Conservation (phyloP, 805 yeast genomes). For the Candida takata region DNA sequence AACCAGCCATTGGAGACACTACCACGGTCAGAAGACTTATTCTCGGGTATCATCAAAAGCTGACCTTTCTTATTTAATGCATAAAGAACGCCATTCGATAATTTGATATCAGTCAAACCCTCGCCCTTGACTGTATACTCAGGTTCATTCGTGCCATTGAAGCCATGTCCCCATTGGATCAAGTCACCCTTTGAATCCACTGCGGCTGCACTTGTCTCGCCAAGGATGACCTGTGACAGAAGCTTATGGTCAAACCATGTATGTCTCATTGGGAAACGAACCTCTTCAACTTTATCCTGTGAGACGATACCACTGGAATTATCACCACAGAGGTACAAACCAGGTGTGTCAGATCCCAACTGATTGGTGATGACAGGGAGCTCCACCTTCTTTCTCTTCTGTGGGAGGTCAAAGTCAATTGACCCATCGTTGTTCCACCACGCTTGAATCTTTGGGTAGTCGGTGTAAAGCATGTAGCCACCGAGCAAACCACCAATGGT, state of each 20-base stretch:
- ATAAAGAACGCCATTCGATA: conserved; percentile 51
- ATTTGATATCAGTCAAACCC: conserved; percentile 34
- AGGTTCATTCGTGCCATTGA: conserved; percentile 26
- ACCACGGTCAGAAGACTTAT: conserved; percentile 4
- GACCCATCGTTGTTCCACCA: conserved; percentile 26
- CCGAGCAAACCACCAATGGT: conserved; percentile 15
- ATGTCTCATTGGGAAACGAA: conserved; percentile 52
- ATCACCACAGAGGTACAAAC: conserved; percentile 61
- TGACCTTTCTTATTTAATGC: conserved; percentile 33
- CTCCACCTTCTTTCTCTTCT: conserved; percentile 18
- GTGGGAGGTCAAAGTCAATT: conserved; percentile 16
- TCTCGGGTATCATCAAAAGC: conserved; percentile 29
- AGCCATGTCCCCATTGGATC: conserved; percentile 59
- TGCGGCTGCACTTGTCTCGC: conserved; percentile 39
- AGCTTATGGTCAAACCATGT: conserved; percentile 55
- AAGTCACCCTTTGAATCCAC: conserved; percentile 65
- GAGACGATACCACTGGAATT: conserved; percentile 34
- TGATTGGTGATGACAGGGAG: conserved; percentile 27
- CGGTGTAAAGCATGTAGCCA: conserved; percentile 6
- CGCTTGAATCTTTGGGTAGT: conserved; percentile 25
- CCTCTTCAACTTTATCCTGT: conserved; percentile 24
- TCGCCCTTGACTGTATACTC: conserved; percentile 39
- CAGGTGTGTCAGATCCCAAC: conserved; percentile 39
- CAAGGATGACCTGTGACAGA: conserved; percentile 50
- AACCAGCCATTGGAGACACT: conserved; percentile 11